Evolutionary conservation across 2,329 filamentous ascomycete species (phyloP), one percentile per base, ranked within the genome.

Genomic region (Chaetoscypha palmicola): DNA sequence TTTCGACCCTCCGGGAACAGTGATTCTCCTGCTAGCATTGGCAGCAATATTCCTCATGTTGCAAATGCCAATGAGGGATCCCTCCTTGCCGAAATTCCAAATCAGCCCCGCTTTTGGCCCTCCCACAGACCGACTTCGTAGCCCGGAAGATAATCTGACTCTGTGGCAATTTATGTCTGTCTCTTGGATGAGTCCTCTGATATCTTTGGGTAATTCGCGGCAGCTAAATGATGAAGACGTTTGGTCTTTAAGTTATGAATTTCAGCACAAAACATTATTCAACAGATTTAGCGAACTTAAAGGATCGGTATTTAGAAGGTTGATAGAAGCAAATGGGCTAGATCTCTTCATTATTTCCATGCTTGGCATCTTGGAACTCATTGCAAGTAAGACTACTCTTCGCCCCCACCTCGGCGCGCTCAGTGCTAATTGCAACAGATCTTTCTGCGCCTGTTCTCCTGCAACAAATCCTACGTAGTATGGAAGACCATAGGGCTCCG

Each of bases 151-250:
- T 54, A 79, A 84, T 50, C 62, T 94, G 19, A 84, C 74, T 0
- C 68, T 90, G 1, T 89, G 86, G 75, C 84, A 90, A 53, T 95
- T 87, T 65, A 84, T 91, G 76, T 82, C 78, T 4, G 83, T 94
- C 21, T 85, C 78, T 0, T 95, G 89, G 89, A 82, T 94, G 66
- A 69, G 70, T 1, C 83, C 88, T 0, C 65, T 94, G 5, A 87
- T 94, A 10, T 66, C 69, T 1, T 64, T 79, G 19, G 86, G 83
- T 1, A 74, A 70, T 32, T 67, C 69, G 22, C 71, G 79, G 31
- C 82, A 88, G 53, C 68, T 95, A 7, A 68, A 88, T 26, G 81
- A 89, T 30, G 75, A 82, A 28, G 87, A 95, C 59, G 83, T 95
- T 2, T 95, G 89, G 89, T 68, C 74, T 30, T 66, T 95, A 0